phyloP scores from a whole-genome alignment of 2,329 filamentous ascomycete species.

The Neonectria neomacrospora region DNA sequence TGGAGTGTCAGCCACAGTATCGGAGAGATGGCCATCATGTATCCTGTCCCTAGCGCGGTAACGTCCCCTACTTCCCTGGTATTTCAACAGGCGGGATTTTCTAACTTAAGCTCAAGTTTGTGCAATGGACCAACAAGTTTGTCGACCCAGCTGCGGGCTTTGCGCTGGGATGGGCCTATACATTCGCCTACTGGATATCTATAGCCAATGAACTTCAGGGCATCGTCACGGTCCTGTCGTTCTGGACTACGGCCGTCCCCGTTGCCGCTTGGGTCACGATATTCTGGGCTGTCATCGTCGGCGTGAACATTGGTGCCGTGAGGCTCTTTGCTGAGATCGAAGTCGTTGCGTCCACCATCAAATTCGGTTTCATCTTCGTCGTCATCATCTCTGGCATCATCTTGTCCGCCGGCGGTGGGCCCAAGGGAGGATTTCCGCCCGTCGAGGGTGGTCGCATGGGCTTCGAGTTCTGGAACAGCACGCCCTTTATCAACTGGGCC shows the following conservation, averaged over 20 bases:
- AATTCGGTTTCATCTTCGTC: slow-evolving; percentile 60
- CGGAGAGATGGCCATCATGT: slow-evolving; percentile 59
- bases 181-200: slow-evolving; percentile 56
- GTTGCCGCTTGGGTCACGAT: slow-evolving; percentile 58
- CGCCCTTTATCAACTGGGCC: slow-evolving; percentile 57
- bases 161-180: slow-evolving; percentile 60
- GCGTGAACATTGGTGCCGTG: slow-evolving; percentile 55
- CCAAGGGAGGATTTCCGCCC: slow-evolving; percentile 21
- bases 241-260: slow-evolving; percentile 57
- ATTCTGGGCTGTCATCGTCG: slow-evolving; percentile 53
- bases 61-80: background rate
- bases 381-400: slow-evolving; percentile 58
- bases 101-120: slow-evolving; percentile 50
- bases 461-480: slow-evolving; percentile 57
- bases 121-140: slow-evolving; percentile 60
- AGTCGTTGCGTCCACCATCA: slow-evolving; percentile 56
- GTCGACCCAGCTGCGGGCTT: slow-evolving; percentile 56
- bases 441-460: slow-evolving; percentile 51
- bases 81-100: background rate
- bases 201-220: slow-evolving; percentile 57
- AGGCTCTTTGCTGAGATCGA: slow-evolving; percentile 59
- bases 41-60: slow-evolving; percentile 51
- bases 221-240: slow-evolving; percentile 54
- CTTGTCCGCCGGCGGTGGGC: slow-evolving; percentile 56
- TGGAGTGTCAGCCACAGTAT: slow-evolving; percentile 59